phyloP scores from a whole-genome alignment of 1,284 basidiomycete species.

The Cutaneotrichosporon dermatis region DNA sequence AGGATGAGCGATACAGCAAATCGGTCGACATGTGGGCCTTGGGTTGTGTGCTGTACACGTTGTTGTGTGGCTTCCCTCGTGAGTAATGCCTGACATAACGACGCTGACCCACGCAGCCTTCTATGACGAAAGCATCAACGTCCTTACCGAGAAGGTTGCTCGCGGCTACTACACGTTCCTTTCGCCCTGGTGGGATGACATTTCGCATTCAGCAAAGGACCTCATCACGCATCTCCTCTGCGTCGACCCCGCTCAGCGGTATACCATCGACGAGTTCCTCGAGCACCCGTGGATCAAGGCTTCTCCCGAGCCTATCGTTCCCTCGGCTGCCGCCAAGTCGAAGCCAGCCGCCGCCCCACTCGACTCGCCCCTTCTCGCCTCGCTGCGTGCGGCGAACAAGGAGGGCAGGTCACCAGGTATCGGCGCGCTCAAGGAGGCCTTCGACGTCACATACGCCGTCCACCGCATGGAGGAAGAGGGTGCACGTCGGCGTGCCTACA shows the following conservation, averaged over 20 bases:
- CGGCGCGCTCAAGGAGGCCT: slow-evolving; percentile 90
- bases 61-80: slow-evolving; percentile 95
- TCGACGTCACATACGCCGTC: slow-evolving; percentile 98
- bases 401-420: slow-evolving; percentile 89
- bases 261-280: slow-evolving; percentile 97
- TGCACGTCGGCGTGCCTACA: slow-evolving; percentile 72
- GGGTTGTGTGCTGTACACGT: slow-evolving; percentile 95
- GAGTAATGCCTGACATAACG: slow-evolving; percentile 15
- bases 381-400: slow-evolving; percentile 63
- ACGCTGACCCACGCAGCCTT: slow-evolving; percentile 58
- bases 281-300: slow-evolving; percentile 80
- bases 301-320: slow-evolving; percentile 54
- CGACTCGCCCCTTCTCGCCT: slow-evolving; percentile 85
- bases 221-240: slow-evolving; percentile 91
- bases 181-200: slow-evolving; percentile 99
- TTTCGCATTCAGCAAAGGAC: slow-evolving; percentile 84
- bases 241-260: slow-evolving; percentile 90
- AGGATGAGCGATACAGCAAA: slow-evolving; percentile 97
- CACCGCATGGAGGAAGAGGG: slow-evolving; percentile 99
- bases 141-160: slow-evolving; percentile 97
- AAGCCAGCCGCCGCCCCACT: slow-evolving; percentile 55
- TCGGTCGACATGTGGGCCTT: slow-evolving; percentile 99
- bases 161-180: slow-evolving; percentile 97
- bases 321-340: background rate
- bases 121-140: slow-evolving; percentile 98